These are phyloP conservation scores for Thuidium tamariscinum DNA, from an alignment of 225 moss, liverwort and hornwort species.

Conservation along the genomic window DNA sequence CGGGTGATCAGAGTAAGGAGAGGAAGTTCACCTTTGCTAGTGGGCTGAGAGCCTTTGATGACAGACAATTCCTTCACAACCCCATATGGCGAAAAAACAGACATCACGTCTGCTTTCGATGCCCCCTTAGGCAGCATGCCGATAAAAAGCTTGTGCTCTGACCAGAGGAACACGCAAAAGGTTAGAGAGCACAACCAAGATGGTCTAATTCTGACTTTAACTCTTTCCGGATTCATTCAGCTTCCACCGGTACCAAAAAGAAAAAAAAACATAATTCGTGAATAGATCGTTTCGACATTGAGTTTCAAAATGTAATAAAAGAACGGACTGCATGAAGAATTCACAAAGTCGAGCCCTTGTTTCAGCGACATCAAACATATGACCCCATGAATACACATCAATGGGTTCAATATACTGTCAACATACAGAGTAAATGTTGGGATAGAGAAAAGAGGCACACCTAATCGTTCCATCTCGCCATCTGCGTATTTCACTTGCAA, in stretches of 20 bases:
- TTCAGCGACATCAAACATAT: neutral
- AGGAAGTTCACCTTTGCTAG: conserved; percentile 61
- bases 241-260: neutral
- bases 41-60: conserved; percentile 88
- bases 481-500: conserved; percentile 96
- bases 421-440: neutral
- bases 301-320: no score
- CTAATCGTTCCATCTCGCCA: conserved; percentile 89
- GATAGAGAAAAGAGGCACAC: conserved; percentile 9
- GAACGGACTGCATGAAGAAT: neutral
- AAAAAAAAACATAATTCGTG: no score
- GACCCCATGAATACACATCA: neutral
- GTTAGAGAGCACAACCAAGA: neutral
- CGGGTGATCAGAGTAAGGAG: neutral
- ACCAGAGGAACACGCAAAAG: neutral
- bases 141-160: conserved; percentile 93
- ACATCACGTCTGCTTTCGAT: conserved; percentile 73
- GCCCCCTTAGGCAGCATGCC: conserved; percentile 90
- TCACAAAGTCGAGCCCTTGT: neutral
- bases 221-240: neutral
- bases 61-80: conserved; percentile 74
- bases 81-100: conserved; percentile 59
- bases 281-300: neutral
- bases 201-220: neutral
- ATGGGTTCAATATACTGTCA: neutral